Percentiles rank a stretch among this genome's conserved stretches.
Conservation (phyloP, 495 filamentous ascomycete species). For the Penicillium malachiteum region DNA sequence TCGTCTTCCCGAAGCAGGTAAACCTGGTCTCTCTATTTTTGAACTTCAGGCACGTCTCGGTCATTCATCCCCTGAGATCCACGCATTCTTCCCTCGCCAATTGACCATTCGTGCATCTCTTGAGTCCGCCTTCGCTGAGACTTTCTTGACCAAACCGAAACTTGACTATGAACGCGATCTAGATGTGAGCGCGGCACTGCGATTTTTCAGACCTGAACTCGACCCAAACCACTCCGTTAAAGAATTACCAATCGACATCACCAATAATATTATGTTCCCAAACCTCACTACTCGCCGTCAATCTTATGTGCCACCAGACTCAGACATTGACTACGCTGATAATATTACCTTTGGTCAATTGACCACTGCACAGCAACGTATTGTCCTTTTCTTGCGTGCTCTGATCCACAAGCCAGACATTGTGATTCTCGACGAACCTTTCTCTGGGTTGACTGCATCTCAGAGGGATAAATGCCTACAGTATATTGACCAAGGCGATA, state of each 20-base stretch:
- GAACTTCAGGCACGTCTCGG: conserved; percentile 88
- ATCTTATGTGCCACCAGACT: conserved; percentile 19
- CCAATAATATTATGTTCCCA: conserved; percentile 14
- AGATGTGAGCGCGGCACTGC: conserved; percentile 63
- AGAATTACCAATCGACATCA: conserved; percentile 1
- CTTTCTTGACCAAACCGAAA: conserved; percentile 68
- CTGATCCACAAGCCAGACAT: conserved; percentile 81
- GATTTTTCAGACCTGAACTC: conserved; percentile 74
- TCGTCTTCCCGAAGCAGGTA: conserved; percentile 69
- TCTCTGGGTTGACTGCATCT: conserved; percentile 80
- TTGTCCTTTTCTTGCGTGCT: conserved; percentile 82
- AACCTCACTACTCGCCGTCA: conserved; percentile 2
- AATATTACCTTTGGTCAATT: conserved; percentile 69
- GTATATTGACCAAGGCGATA: conserved; percentile 67
- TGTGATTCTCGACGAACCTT: conserved; percentile 89
- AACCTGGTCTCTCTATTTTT: conserved; percentile 80
- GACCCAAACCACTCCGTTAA: conserved; percentile 43
- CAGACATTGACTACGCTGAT: conserved; percentile 65
- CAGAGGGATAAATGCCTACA: conserved; percentile 81
- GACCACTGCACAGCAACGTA: conserved; percentile 73
- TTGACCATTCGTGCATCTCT: conserved; percentile 73
- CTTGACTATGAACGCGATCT: conserved; percentile 53
- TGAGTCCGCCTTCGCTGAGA: conserved; percentile 86
- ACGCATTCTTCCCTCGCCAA: conserved; percentile 82
- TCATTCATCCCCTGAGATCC: conserved; percentile 90